A percentile compares a stretch with the other conserved stretches of the same genome.
phyloP scores from a whole-genome alignment of 169 alveolate species.

The Plasmodium falciparum region DNA sequence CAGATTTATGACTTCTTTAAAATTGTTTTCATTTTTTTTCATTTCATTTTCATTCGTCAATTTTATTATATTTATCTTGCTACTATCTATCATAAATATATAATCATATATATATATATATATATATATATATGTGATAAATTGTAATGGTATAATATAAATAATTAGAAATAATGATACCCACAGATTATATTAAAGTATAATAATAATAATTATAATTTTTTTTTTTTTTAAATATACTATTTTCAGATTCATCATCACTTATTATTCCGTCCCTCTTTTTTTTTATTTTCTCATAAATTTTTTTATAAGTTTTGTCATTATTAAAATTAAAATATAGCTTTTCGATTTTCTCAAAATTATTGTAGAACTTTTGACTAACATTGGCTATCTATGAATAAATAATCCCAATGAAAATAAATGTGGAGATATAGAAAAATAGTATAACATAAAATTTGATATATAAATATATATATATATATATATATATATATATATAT shows the following conservation, averaged over 20 bases:
- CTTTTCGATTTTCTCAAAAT: slow-evolving; percentile 62
- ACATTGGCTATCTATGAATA: slow-evolving; percentile 27
- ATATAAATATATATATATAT: not conserved
- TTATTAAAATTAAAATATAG: slow-evolving; percentile 53
- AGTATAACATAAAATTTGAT: not conserved
- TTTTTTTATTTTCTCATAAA: slow-evolving; percentile 57
- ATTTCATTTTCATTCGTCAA: slow-evolving; percentile 17
- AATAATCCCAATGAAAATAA: not conserved
- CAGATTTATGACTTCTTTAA: slow-evolving; percentile 38
- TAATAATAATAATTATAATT: not conserved
- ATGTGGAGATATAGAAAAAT: not conserved
- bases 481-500: slow-evolving; percentile 1
- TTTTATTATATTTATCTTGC: slow-evolving; percentile 48
- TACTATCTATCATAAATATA: slow-evolving; percentile 20
- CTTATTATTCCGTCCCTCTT: slow-evolving; percentile 21
- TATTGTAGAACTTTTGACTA: slow-evolving; percentile 29
- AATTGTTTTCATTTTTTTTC: slow-evolving; percentile 14
- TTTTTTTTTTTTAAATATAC: slow-evolving; percentile 4
- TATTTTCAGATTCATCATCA: slow-evolving; percentile 21
- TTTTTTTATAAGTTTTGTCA: slow-evolving; percentile 69
- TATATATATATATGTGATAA: not conserved
- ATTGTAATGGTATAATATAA: too few relatives aligned
- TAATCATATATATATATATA: not conserved
- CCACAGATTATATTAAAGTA: too few relatives aligned
- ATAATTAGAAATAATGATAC: too few relatives aligned